phyloP scores from a whole-genome alignment of 2,329 filamentous ascomycete genomes.

The Hypoxylon sp. region DNA sequence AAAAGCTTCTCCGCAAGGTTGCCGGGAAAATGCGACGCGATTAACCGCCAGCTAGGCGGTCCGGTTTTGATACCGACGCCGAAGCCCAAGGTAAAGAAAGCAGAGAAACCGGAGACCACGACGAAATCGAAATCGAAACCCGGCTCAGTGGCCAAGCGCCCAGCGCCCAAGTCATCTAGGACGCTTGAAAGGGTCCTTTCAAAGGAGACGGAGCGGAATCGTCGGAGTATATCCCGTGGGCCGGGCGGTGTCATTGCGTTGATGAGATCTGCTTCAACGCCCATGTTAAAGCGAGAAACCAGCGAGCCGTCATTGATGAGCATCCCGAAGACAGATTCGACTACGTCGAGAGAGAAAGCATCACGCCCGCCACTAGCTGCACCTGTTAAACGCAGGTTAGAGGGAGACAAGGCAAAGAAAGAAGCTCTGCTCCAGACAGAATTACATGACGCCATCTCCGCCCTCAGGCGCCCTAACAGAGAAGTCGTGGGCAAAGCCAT shows the following conservation, averaged over 20 bases:
- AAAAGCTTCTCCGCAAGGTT: slow-evolving; percentile 75
- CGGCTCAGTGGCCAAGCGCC: slow-evolving; percentile 60
- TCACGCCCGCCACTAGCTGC: slow-evolving; percentile 47
- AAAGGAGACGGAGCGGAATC: slow-evolving; percentile 61
- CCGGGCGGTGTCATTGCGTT: slow-evolving; percentile 68
- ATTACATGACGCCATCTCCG: slow-evolving; percentile 75
- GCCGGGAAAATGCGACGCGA: slow-evolving; percentile 72
- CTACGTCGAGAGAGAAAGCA: slow-evolving; percentile 54
- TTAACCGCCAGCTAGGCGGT: slow-evolving; percentile 80
- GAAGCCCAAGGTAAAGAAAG: slow-evolving; percentile 59
- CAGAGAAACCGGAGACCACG: slow-evolving; percentile 55
- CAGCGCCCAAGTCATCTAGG: slow-evolving; percentile 53
- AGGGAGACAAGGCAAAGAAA: slow-evolving; percentile 67
- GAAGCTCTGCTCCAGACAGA: slow-evolving; percentile 74
- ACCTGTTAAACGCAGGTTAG: slow-evolving; percentile 58
- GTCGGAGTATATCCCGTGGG: slow-evolving; percentile 63
- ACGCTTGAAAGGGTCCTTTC: slow-evolving; percentile 70
- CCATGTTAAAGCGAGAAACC: slow-evolving; percentile 71
- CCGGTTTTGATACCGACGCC: slow-evolving; percentile 66
- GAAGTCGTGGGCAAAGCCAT: slow-evolving; percentile 71
- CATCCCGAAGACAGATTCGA: slow-evolving; percentile 54
- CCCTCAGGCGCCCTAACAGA: slow-evolving; percentile 78
- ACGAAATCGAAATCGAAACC: slow-evolving; percentile 58
- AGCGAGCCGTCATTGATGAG: slow-evolving; percentile 67
- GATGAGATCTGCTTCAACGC: slow-evolving; percentile 72